These are phyloP conservation scores for Striga hermonthica DNA, from an alignment of 305 asterid species.

Conservation along the genomic window DNA sequence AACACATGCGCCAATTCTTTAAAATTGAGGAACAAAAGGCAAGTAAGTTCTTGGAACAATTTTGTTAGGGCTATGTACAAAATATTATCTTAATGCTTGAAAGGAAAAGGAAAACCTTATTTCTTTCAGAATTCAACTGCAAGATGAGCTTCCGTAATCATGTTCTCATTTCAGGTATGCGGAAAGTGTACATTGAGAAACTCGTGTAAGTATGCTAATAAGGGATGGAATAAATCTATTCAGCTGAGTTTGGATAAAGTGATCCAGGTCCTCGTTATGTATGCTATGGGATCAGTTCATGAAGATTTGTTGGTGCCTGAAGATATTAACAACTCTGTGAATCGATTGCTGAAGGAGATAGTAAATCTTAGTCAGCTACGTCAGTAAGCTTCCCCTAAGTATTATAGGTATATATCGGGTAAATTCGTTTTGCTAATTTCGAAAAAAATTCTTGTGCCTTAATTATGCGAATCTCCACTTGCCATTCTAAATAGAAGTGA, in stretches of 20 bases:
- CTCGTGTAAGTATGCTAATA: constrained; percentile 54
- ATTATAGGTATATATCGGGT: neutral
- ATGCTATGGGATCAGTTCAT: constrained; percentile 61
- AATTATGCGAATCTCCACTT: no score
- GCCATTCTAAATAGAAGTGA: no score
- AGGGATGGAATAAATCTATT: constrained; percentile 32
- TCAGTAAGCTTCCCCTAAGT: constrained; percentile 6
- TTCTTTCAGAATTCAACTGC: neutral
- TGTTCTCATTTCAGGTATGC: constrained; percentile 53
- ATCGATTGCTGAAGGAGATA: constrained; percentile 55
- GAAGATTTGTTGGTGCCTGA: constrained; percentile 49
- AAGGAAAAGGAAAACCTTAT: no score
- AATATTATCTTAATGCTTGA: neutral
- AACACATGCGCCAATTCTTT: constrained; percentile 63
- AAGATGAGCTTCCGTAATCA: neutral
- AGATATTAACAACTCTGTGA: constrained; percentile 47
- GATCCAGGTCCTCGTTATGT: constrained; percentile 47
- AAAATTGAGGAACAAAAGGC: constrained; percentile 60
- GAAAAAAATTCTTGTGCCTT: no score
- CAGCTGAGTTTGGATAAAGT: constrained; percentile 44
- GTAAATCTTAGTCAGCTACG: constrained; percentile 45
- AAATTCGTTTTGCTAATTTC: neutral
- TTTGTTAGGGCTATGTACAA: neutral
- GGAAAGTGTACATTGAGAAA: constrained; percentile 51
- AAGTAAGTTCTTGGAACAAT: constrained; percentile 32